Conservation (phyloP, 345 rosid genomes). For the Hibiscus syriacus region DNA sequence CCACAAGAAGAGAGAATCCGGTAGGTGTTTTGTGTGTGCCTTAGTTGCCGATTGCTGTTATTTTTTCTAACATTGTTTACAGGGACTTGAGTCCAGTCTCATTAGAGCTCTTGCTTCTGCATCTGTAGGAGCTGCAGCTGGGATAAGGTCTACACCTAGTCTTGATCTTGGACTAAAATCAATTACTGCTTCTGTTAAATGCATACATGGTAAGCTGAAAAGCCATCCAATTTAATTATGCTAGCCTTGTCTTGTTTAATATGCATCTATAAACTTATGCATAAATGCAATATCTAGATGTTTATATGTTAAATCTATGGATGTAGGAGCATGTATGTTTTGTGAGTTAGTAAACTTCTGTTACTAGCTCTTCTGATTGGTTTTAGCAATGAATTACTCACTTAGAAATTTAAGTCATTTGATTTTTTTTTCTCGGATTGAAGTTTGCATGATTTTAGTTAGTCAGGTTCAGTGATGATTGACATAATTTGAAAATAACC, state of each 20-base stretch:
- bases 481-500: background rate
- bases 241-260: background rate
- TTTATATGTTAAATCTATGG: background rate
- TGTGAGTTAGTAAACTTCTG: background rate
- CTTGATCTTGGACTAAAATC: slow-evolving; percentile 16
- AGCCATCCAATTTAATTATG: slow-evolving; percentile 6
- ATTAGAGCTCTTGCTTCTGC: slow-evolving; percentile 29
- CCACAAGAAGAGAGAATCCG: background rate
- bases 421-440: background rate
- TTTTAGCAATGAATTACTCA: slow-evolving; percentile 2
- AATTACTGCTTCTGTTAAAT: slow-evolving; percentile 20
- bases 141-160: slow-evolving; percentile 17
- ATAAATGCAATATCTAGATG: background rate
- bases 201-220: slow-evolving; percentile 29
- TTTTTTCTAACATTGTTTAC: slow-evolving; percentile 10
- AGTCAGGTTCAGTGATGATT: background rate
- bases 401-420: background rate
- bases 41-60: background rate
- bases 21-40: slow-evolving; percentile 1
- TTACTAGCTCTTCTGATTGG: background rate
- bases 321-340: background rate
- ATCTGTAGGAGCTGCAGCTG: slow-evolving; percentile 19
- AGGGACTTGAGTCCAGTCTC: slow-evolving; percentile 40
- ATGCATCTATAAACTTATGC: background rate
- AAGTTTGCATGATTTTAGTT: background rate